Evolutionary conservation across 1,139 yeast species (phyloP).

Genomic region (Kodamaea derodonti): DNA sequence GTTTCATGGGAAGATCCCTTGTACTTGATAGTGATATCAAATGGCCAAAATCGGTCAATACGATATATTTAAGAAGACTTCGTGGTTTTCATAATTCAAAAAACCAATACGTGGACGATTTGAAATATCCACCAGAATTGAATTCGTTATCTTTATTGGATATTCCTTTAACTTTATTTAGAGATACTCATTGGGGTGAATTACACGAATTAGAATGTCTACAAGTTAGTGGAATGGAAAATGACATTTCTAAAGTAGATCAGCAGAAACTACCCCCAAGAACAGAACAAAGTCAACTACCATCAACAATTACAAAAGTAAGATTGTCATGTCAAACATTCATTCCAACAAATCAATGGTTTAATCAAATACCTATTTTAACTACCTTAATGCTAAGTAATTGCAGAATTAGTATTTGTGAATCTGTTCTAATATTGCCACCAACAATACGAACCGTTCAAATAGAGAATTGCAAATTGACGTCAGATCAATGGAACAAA

Average conservation of each 20-base stretch:
- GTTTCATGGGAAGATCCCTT: background rate
- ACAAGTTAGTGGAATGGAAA: background rate
- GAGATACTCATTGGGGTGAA: background rate
- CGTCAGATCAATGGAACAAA: background rate
- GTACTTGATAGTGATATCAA: background rate
- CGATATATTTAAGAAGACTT: background rate
- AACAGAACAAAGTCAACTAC: background rate
- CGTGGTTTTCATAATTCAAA: background rate
- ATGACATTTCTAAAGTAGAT: background rate
- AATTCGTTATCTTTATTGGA: background rate
- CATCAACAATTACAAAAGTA: background rate
- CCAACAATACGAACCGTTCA: background rate
- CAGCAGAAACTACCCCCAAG: background rate
- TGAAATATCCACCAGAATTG: background rate
- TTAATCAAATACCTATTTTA: background rate
- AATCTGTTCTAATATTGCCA: background rate
- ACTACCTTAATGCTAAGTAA: background rate
- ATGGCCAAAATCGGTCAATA: background rate
- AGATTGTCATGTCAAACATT: background rate
- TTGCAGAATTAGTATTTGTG: background rate
- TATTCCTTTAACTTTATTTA: background rate
- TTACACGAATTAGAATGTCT: background rate
- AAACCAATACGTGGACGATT: background rate
- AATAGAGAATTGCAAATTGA: background rate
- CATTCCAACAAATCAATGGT: background rate